Evolutionary conservation across 1,284 basidiomycete species (phyloP), one percentile per base, ranked within the genome.

Genomic region (Leccinum pseudoinsigne): DNA sequence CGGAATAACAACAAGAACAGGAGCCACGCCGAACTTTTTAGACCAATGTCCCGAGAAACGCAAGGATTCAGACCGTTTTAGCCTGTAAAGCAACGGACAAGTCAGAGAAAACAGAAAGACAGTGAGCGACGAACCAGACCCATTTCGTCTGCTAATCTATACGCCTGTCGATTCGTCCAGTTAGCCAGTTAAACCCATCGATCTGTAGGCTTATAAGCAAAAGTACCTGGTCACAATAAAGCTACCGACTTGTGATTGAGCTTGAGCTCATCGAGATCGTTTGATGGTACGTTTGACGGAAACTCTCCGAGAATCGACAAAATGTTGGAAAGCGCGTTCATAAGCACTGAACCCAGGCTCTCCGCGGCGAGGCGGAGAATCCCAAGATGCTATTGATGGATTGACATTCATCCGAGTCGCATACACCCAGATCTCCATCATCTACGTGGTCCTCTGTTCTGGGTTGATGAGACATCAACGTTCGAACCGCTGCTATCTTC

Each of bases 61-160:
- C 88, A 34, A 90, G 28, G 28, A 28, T 28, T 28, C 28, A 28
- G 3, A 98, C 92, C 0, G 96, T 98, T 82, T 96, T 96, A 0
- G 94, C 94, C 86, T 96, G 67, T 9, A 56, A 40, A 64, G 16
- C 2, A 23, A 23, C 2, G 21, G 12, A 16, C 12, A 16, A 62
- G 57, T 73, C 23, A 57, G 58, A 40, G 14, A 10, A 65, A 21
- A 28, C 60, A 34, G 45, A 62, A 50, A 34, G 40, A 34, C 11
- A 42, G 28, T 31, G 40, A 26, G 50, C 12, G 34, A 58, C 86
- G 64, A 75, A 92, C 92, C 68, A 96, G 77, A 60, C 94, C 95
- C 97, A 99, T 98, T 77, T 98, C 97, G 72, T 99, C 97, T 3
- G 96, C 95, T n/a, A 98, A 84, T 68, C 98, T 98, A 68, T 92